Conservation (phyloP, 192 early-diverging fungal species). For the Radiomyces spectabilis region DNA sequence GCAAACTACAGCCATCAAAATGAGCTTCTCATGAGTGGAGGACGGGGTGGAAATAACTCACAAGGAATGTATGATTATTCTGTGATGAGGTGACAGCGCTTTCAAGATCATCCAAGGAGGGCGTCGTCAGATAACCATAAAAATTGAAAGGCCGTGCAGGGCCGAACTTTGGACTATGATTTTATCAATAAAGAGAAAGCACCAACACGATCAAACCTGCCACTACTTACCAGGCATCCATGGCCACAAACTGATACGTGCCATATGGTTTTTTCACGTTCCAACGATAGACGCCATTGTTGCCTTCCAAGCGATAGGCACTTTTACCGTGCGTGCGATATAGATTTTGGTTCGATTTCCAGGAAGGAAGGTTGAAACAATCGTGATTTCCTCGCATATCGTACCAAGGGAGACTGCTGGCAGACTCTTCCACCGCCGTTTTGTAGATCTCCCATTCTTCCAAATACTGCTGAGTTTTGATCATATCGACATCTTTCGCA, state of each 20-base stretch:
- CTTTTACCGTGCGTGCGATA: constrained; percentile 49
- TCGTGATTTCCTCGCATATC: constrained; percentile 95
- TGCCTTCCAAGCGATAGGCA: constrained; percentile 24
- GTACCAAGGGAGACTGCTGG: constrained; percentile 55
- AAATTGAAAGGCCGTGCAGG: constrained; percentile 82
- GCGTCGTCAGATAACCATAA: constrained; percentile 73
- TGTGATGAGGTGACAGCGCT: constrained; percentile 31
- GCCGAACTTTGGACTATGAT: constrained; percentile 50
- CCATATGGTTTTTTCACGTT: constrained; percentile 60
- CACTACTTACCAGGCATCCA: constrained; percentile 62
- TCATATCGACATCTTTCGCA: constrained; percentile 62
- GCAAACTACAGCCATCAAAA: constrained; percentile 32
- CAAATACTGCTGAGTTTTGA: constrained; percentile 64
- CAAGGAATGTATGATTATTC: constrained; percentile 62
- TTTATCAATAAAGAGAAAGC: not conserved
- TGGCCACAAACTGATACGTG: constrained; percentile 75
- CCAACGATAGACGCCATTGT: constrained; percentile 43
- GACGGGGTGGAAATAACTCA: constrained; percentile 20
- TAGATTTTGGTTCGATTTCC: constrained; percentile 51
- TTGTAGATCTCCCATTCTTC: constrained; percentile 82
- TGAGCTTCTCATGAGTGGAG: not conserved
- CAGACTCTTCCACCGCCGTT: constrained; percentile 41
- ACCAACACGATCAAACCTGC: not conserved
- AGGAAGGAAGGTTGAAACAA: constrained; percentile 73
- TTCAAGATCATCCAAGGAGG: constrained; percentile 67